Conservation (phyloP, 2,329 filamentous ascomycete species). For the Exophiala oligosperma region DNA sequence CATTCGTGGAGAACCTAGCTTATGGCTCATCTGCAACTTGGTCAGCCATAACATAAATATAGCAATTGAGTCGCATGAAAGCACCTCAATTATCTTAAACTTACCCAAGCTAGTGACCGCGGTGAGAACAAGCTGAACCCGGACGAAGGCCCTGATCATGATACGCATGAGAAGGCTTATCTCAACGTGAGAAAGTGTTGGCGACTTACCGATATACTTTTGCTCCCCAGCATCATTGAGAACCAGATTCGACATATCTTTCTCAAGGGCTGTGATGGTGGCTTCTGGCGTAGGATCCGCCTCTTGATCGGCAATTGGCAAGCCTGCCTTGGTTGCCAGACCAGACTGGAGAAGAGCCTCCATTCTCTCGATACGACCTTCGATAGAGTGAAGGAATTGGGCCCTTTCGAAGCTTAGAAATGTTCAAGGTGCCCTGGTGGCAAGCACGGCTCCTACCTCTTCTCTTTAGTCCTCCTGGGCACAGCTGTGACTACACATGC, state of each 20-base stretch:
- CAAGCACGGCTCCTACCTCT: conserved; percentile 2
- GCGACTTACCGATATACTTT: conserved; percentile 13
- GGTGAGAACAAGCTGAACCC: conserved; percentile 12
- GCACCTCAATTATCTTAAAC: background rate
- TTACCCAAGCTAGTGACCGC: conserved; percentile 13
- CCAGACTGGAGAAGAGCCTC: conserved; percentile 11
- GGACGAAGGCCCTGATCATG: conserved; percentile 7
- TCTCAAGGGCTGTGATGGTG: background rate
- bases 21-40: background rate
- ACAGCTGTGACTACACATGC: conserved; percentile 9
- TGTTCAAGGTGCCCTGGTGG: background rate
- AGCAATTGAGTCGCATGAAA: too few relatives aligned
- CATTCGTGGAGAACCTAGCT: background rate
- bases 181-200: background rate
- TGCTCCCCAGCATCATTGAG: conserved; percentile 9
- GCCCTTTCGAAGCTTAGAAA: conserved; percentile 4
- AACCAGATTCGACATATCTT: conserved; percentile 12
- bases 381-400: conserved; percentile 16
- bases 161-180: background rate
- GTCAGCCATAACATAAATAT: background rate
- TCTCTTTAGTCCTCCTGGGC: conserved; percentile 5
- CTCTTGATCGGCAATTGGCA: background rate
- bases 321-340: background rate
- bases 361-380: conserved; percentile 16
- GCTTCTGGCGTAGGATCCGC: background rate